Evolutionary conservation across 495 filamentous ascomycete genomes (phyloP).

Genomic region (Hyaloscypha variabilis): DNA sequence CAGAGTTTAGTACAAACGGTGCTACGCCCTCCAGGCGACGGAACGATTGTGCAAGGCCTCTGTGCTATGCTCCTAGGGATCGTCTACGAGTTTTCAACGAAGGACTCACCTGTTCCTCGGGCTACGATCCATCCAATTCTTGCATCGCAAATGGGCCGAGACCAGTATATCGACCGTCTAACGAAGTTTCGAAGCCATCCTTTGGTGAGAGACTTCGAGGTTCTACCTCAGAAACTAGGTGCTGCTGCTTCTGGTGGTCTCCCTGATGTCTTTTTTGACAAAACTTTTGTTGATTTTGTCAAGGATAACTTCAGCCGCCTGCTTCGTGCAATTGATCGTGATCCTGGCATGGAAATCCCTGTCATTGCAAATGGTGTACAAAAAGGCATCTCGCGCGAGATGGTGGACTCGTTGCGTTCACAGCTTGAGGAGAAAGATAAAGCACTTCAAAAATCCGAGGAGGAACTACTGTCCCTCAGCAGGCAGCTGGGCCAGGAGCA

Average conservation of each 20-base stretch:
- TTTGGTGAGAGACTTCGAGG: conserved; percentile 89
- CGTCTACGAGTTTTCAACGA: conserved; percentile 96
- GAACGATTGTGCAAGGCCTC: conserved; percentile 75
- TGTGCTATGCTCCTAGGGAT: conserved; percentile 84
- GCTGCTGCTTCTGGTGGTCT: conserved; percentile 59
- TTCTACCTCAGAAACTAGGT: conserved; percentile 70
- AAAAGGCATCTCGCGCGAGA: conserved; percentile 79
- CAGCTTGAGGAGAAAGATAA: conserved; percentile 75
- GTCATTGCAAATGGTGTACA: conserved; percentile 76
- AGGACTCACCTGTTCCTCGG: conserved; percentile 89
- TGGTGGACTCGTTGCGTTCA: conserved; percentile 79
- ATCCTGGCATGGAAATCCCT: conserved; percentile 83
- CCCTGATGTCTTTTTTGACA: conserved; percentile 85
- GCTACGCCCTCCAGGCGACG: conserved; percentile 58
- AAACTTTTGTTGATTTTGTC: conserved; percentile 87
- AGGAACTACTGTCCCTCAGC: conserved; percentile 65
- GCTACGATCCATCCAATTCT: conserved; percentile 81
- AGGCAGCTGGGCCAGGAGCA: conserved; percentile 77
- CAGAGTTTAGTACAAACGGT: conserved; percentile 75
- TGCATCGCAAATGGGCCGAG: conserved; percentile 76
- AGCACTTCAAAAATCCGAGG: conserved; percentile 67
- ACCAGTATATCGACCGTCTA: conserved; percentile 87
- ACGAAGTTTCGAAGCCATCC: conserved; percentile 76
- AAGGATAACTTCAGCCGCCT: conserved; percentile 94
- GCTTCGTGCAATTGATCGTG: conserved; percentile 84